phyloP scores from a whole-genome alignment of 1,139 yeast genomes.

The Sugiyamaella xylanicola region DNA sequence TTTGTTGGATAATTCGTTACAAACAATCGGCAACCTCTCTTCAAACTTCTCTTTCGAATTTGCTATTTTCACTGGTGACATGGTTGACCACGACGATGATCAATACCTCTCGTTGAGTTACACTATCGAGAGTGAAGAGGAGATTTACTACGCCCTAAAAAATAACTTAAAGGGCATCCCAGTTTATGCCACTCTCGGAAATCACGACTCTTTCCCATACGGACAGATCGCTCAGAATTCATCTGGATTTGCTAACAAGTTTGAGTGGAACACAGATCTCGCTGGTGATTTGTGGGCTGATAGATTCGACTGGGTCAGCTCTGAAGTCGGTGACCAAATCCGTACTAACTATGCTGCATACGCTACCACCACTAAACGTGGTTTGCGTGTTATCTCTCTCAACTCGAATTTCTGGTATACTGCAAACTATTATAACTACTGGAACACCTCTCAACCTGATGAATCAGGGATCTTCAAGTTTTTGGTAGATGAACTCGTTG shows the following conservation, averaged over 20 bases:
- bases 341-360: conserved; percentile 63
- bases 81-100: conserved; percentile 58
- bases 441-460: conserved; percentile 58
- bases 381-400: conserved; percentile 63
- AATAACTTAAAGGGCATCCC: conserved; percentile 56
- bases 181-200: conserved; percentile 67
- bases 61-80: conserved; percentile 67
- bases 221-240: conserved; percentile 64
- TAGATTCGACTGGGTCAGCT: conserved; percentile 39
- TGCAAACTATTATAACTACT: conserved; percentile 64
- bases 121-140: conserved; percentile 57
- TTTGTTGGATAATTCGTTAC: conserved; percentile 57
- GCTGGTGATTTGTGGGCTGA: conserved; percentile 59
- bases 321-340: conserved; percentile 30
- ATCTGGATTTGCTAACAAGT: conserved; percentile 52
- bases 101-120: conserved; percentile 48
- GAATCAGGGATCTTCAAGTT: conserved; percentile 65
- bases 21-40: conserved; percentile 46
- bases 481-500: conserved; percentile 60
- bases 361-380: conserved; percentile 56
- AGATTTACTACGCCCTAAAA: conserved; percentile 57
- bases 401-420: conserved; percentile 69
- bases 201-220: conserved; percentile 74
- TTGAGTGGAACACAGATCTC: conserved; percentile 61
- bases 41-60: conserved; percentile 52